Base-by-base conservation (phyloP, 2,329 filamentous ascomycete species). In the Aspergillus phoenicis region DNA sequence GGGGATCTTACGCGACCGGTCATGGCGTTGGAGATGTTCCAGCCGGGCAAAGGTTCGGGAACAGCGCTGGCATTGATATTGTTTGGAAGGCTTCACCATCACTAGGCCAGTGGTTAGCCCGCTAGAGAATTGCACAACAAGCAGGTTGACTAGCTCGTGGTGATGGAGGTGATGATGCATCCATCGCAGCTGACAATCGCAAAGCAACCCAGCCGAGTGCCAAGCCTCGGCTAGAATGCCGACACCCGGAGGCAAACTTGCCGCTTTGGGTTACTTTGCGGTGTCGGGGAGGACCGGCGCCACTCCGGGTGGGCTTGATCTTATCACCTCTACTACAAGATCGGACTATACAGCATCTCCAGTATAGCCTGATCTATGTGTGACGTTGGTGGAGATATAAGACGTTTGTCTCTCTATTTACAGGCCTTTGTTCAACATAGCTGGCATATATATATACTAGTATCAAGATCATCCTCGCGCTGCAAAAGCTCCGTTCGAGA, bases 21-120 rank as follows among this genome's bases (percentile, higher is more conserved):
- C 72, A 59, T 75, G 72, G 8, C 72, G 68, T 67, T 75, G 73
- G 22, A 75, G 67, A 71, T 75, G 73, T 58, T 75, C 73, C 41
- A 75, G 57, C 10, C 73, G 71, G 26, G 72, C 72, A 60, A 75
- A 75, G 11, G 68, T 59, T 47, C 68, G 66, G 5, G 68, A 62
- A 52, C 73, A 75, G 61, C 73, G 64, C 22, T 71, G 69, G 38
- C 72, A 75, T 33, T 74, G 69, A 57, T 69, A 75, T 57, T 62
- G 59, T 33, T 61, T 64, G 8, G 59, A 43, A n/a, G 62, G 36
- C 28, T 62, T 68, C 41, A 65, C 66, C 69, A 70, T 69, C 33
- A 54, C 54, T 43, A 20, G n/a, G 26, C n/a, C 41, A 15, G 15
- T 28, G n/a, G 17, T 24, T 15, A 53, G 28, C 30, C 15, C 11